These are phyloP conservation scores for Aspergillus sclerotiicarbonarius DNA, from an alignment of 495 filamentous ascomycete species.

Conservation along the genomic window DNA sequence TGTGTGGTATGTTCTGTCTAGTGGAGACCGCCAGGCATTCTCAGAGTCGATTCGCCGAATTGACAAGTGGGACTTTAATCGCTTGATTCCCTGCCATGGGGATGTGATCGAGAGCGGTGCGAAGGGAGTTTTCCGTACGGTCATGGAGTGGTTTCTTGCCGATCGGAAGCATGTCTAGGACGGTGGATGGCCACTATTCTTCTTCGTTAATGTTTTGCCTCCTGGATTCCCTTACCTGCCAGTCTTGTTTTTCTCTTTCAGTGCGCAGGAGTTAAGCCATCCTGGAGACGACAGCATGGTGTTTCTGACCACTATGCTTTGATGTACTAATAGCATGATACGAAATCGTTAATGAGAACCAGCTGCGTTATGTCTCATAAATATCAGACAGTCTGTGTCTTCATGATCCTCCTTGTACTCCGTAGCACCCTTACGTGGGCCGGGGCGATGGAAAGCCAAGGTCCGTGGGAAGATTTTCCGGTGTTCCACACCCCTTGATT, in stretches of 20 bases:
- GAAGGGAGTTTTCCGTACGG: constrained; percentile 73
- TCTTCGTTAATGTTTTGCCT: neutral
- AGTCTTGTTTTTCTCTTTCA: neutral
- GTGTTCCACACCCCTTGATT: too few species aligned
- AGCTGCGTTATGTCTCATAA: too few species aligned
- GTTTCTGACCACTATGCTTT: too few species aligned
- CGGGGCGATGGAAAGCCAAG: too few species aligned
- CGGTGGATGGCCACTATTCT: neutral
- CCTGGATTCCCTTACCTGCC: neutral
- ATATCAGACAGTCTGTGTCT: too few species aligned
- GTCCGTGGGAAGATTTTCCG: too few species aligned
- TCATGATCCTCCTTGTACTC: too few species aligned
- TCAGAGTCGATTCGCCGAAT: constrained; percentile 67
- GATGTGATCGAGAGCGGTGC: constrained; percentile 78
- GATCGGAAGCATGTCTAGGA: constrained; percentile 21
- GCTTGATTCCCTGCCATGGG: constrained; percentile 89
- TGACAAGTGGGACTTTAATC: constrained; percentile 78
- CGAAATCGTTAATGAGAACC: too few species aligned
- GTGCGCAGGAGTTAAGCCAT: too few species aligned
- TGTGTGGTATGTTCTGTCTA: constrained; percentile 72
- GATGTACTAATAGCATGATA: too few species aligned
- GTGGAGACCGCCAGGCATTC: constrained; percentile 63
- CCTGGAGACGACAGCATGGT: too few species aligned
- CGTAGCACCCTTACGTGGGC: too few species aligned
- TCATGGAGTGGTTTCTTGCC: constrained; percentile 83